Conservation (phyloP, 192 early-diverging fungal species). For the Cladochytrium replicatum region DNA sequence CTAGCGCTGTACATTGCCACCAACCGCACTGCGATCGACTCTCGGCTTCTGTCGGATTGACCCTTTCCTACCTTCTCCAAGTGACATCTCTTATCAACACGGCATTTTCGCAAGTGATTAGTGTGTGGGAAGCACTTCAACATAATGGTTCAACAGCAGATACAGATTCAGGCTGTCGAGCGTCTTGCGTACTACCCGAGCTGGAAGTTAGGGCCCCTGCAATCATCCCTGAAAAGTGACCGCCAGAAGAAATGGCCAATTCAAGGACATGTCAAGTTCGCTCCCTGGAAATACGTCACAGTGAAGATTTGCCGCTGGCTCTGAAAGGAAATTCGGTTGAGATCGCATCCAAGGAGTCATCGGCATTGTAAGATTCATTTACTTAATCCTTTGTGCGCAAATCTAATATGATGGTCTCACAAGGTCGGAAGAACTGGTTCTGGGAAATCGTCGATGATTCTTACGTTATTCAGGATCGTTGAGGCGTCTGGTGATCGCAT, state of each 20-base stretch:
- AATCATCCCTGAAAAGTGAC: slow-evolving; percentile 13
- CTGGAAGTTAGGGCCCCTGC: slow-evolving; percentile 33
- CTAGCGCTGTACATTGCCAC: too few relatives aligned
- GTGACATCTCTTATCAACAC: too few relatives aligned
- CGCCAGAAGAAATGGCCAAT: slow-evolving; percentile 35
- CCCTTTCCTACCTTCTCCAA: slow-evolving; percentile 69
- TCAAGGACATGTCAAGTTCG: slow-evolving; percentile 33
- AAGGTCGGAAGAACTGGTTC: too few relatives aligned
- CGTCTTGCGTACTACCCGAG: slow-evolving; percentile 33
- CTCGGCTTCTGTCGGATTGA: too few relatives aligned
- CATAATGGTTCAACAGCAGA: too few relatives aligned
- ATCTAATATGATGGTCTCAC: too few relatives aligned
- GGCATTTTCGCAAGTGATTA: too few relatives aligned
- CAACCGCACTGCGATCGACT: too few relatives aligned
- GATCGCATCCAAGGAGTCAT: slow-evolving; percentile 30
- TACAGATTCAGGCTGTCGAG: slow-evolving; percentile 52
- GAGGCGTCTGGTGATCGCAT: slow-evolving; percentile 61
- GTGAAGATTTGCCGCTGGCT: slow-evolving; percentile 33
- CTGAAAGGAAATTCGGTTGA: slow-evolving; percentile 28
- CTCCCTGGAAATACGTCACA: slow-evolving; percentile 35
- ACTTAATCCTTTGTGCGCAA: too few relatives aligned
- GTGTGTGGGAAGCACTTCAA: too few relatives aligned
- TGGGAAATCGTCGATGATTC: slow-evolving; percentile 70
- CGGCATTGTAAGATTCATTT: slow-evolving; percentile 42
- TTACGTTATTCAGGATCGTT: slow-evolving; percentile 69